Evolutionary conservation across 768 basidiomycete genomes (phyloP).

Genomic region (Macrolepiota albuminosa): DNA sequence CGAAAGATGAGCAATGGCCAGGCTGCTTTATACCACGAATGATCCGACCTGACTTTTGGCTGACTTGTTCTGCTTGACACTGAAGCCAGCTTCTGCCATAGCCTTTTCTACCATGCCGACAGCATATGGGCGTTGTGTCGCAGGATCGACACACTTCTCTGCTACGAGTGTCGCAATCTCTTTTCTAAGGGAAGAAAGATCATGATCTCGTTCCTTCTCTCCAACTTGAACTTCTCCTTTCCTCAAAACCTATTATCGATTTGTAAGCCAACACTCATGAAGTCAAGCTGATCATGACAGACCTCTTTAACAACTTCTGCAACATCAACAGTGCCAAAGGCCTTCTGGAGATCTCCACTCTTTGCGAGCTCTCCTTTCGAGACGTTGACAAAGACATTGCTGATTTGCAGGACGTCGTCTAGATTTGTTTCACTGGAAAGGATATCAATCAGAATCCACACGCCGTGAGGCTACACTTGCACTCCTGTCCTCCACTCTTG

Average conservation of each 20-base stretch:
- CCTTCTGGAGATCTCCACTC: conserved; percentile 84
- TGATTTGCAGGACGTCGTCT: conserved; percentile 95
- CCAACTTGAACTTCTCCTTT: conserved; percentile 97
- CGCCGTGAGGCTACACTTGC: conserved; percentile 36
- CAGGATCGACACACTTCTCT: conserved; percentile 93
- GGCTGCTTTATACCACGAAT: neutral
- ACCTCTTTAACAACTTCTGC: conserved; percentile 81
- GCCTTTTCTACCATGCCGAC: conserved; percentile 98
- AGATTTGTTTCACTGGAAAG: conserved; percentile 75
- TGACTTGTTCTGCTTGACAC: conserved; percentile 81
- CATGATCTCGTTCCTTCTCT: conserved; percentile 94
- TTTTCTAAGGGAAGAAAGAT: conserved; percentile 70
- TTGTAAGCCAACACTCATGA: neutral
- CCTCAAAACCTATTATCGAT: conserved; percentile 68
- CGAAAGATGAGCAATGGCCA: neutral
- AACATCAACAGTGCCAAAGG: conserved; percentile 75
- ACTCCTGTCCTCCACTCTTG: conserved; percentile 94
- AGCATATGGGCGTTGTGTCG: conserved; percentile 84
- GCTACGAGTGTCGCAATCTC: conserved; percentile 95
- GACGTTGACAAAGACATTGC: conserved; percentile 93
- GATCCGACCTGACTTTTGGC: conserved; percentile 85
- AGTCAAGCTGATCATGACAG: conserved; percentile 5
- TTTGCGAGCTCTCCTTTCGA: conserved; percentile 95
- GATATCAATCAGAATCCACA: neutral
- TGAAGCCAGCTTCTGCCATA: conserved; percentile 93